These are phyloP conservation scores for Aureobasidium leucospermi DNA, from an alignment of 2,329 filamentous ascomycete genomes.

Conservation along the genomic window DNA sequence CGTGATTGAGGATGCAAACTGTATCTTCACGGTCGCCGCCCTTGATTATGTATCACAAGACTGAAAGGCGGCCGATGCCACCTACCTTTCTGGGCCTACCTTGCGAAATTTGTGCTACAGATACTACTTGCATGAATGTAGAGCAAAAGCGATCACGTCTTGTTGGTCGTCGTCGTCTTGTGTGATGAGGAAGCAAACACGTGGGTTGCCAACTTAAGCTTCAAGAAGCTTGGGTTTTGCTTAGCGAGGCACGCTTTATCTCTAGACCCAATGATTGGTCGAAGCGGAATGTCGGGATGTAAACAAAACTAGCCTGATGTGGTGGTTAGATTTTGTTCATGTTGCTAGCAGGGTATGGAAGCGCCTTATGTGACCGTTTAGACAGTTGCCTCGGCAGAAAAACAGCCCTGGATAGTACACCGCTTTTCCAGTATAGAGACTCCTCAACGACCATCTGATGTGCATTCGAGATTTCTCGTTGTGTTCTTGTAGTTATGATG, in stretches of 20 bases:
- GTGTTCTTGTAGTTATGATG: no score
- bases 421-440: no score
- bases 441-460: no score
- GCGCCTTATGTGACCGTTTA: no score
- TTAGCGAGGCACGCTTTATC: slow-evolving; percentile 6
- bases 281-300: neutral
- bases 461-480: no score
- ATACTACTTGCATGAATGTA: slow-evolving; percentile 3
- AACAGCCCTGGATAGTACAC: neutral
- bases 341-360: neutral
- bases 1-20: neutral
- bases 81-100: slow-evolving; percentile 5
- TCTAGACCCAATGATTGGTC: neutral
- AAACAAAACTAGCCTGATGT: neutral
- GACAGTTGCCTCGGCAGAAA: neutral
- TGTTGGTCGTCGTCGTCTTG: neutral
- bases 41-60: neutral
- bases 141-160: neutral
- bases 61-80: neutral
- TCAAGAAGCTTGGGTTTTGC: slow-evolving; percentile 2
- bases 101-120: neutral
- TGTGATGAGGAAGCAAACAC: neutral
- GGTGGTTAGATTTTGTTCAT: neutral
- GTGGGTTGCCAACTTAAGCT: slow-evolving; percentile 1
- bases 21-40: neutral